Evolutionary conservation across 2,329 filamentous ascomycete genomes (phyloP), one percentile per base, ranked within the genome.

Genomic region (Chaetomium sp.): DNA sequence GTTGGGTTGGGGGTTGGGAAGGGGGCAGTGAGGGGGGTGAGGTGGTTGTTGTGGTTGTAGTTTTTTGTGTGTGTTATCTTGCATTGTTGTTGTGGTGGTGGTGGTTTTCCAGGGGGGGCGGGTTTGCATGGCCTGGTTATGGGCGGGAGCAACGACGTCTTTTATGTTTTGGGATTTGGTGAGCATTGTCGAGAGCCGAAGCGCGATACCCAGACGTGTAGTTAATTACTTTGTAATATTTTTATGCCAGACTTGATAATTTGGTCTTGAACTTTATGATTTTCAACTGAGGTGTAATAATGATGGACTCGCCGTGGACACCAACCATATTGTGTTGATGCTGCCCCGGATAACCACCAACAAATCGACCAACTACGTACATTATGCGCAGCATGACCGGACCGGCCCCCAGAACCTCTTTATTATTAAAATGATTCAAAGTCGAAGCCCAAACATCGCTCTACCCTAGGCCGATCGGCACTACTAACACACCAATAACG

Each of bases 31-130:
- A 78, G 81, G 12, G 83, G 85, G 10, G 81, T 90, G n/a, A 83
- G 84, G 73, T 98, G 94, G 94, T 77, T 97, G 74, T 78, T 97
- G 68, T 97, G 91, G 91, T 76, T 95, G 70, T 91, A 55, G 31
- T 27, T n/a, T 23, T 33, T 35, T 35, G 2, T 27, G 19, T 9
- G 13, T 31, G 9, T 29, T 31, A 27, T 53, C 5, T 27, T 19
- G 25, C 4, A 13, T 10, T 23, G 19, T 54, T 31, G 10, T 29
- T 19, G 35, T 49, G 29, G 53, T 27, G 49, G 49, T 35, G 10
- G n/a, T 56, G 47, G 9, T 3, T 8, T 42, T 42, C 4, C 12
- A 9, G n/a, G n/a, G 13, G 33, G 49, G 16, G 23, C 31, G 23
- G 29, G 25, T 27, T 59, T 13, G 49, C 23, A 27, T 25, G 23